Percentiles rank a stretch among this genome's conserved stretches.
phyloP scores from a whole-genome alignment of 192 early-diverging fungal species.

The Entomortierella parvispora region DNA sequence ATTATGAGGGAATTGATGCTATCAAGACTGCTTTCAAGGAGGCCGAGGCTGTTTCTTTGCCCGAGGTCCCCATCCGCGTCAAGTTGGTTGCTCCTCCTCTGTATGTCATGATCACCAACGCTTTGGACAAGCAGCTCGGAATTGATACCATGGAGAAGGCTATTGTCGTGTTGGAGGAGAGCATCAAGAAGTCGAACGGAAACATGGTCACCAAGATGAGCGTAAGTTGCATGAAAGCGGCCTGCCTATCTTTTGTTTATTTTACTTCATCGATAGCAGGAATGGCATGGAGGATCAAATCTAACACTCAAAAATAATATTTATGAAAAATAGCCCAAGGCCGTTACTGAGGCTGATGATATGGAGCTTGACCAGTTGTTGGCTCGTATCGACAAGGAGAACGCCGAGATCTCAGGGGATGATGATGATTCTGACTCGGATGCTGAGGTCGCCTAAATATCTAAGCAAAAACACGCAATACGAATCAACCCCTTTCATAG shows the following conservation, averaged over 20 bases:
- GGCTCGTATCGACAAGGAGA: constrained; percentile 88
- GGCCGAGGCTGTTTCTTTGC: constrained; percentile 81
- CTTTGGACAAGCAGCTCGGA: constrained; percentile 82
- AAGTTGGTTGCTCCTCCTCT: constrained; percentile 91
- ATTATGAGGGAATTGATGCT: constrained; percentile 93
- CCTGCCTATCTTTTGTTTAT: neutral
- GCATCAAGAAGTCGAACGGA: constrained; percentile 75
- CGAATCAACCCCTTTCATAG: no score
- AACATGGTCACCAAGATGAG: constrained; percentile 87
- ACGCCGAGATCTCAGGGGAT: constrained; percentile 90
- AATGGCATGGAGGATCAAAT: no score
- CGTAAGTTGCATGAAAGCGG: no score
- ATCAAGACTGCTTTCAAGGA: constrained; percentile 88
- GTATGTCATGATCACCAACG: constrained; percentile 89
- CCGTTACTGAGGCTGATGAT: constrained; percentile 91
- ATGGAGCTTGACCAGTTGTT: constrained; percentile 89
- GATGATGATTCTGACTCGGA: constrained; percentile 81
- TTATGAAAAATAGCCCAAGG: constrained; percentile 75
- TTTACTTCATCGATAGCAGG: neutral
- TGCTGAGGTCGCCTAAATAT: constrained; percentile 26
- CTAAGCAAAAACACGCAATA: no score
- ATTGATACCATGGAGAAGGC: constrained; percentile 89
- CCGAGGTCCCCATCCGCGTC: constrained; percentile 75
- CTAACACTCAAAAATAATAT: no score
- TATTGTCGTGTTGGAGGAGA: constrained; percentile 79